phyloP scores from a whole-genome alignment of 108 stramenopile genomes.

The Discostella pseudostelligera region DNA sequence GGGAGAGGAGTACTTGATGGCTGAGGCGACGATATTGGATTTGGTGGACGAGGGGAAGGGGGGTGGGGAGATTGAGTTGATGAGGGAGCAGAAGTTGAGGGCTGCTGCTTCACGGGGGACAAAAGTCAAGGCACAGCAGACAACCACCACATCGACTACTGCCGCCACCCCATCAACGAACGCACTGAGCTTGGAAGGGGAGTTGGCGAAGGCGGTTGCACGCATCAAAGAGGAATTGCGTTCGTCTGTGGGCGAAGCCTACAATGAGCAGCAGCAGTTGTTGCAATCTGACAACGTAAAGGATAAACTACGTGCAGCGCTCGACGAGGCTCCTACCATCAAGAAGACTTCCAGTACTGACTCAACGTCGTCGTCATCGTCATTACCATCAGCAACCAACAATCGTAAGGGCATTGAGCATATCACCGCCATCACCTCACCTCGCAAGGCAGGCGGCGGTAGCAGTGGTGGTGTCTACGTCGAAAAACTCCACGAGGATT shows the following conservation, averaged over 20 bases:
- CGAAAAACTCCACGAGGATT: conserved; percentile 22
- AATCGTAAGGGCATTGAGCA: conserved; percentile 8
- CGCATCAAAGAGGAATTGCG: conserved; percentile 41
- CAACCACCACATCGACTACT: neutral
- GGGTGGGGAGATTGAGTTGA: no score
- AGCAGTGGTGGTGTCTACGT: conserved; percentile 25
- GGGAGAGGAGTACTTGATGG: conserved; percentile 45
- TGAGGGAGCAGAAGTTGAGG: neutral
- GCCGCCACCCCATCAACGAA: neutral
- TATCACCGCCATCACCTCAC: no score
- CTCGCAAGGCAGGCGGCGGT: no score
- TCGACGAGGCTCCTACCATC: conserved; percentile 2
- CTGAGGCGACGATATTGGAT: conserved; percentile 38
- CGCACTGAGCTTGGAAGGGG: conserved; percentile 18
- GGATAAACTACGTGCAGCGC: conserved; percentile 8
- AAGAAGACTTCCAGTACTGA: neutral
- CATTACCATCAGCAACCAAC: neutral
- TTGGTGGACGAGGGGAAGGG: conserved; percentile 15
- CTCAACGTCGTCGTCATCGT: no score
- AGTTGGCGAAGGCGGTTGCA: conserved; percentile 37
- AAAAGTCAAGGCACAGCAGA: neutral
- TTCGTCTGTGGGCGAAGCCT: conserved; percentile 38
- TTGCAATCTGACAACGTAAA: conserved; percentile 11
- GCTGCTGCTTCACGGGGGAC: neutral
- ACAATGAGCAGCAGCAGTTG: conserved; percentile 20